Conservation (phyloP, 768 basidiomycete species). For the Mycena sanguinolenta region DNA sequence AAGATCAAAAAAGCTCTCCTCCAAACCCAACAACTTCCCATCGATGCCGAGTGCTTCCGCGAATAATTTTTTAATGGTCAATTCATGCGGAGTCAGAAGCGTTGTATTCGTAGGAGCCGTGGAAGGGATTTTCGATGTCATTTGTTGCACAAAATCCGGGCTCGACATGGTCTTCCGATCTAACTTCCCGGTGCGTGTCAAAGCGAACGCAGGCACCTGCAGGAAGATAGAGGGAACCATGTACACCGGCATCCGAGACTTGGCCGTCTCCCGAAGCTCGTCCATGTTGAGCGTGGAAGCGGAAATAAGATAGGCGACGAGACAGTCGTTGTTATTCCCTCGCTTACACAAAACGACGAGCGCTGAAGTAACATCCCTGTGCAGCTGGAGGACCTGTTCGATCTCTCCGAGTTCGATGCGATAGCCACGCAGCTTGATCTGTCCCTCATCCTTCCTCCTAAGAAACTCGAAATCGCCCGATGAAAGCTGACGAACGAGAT, state of each 20-base stretch:
- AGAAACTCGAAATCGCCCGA: slow-evolving; percentile 9
- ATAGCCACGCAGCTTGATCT: slow-evolving; percentile 10
- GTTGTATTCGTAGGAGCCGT: slow-evolving; percentile 6
- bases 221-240: slow-evolving; percentile 14
- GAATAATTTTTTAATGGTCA: slow-evolving; percentile 6
- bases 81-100: slow-evolving; percentile 6
- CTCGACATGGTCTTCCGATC: slow-evolving; percentile 9
- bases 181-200: slow-evolving; percentile 9
- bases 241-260: slow-evolving; percentile 8
- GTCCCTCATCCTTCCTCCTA: slow-evolving; percentile 10
- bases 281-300: slow-evolving; percentile 8
- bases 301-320: slow-evolving; percentile 13
- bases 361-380: slow-evolving; percentile 12
- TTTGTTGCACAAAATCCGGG: slow-evolving; percentile 14
- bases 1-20: slow-evolving; percentile 3
- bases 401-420: slow-evolving; percentile 15
- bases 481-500: slow-evolving; percentile 9
- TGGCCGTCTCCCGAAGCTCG: slow-evolving; percentile 9
- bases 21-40: slow-evolving; percentile 6
- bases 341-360: slow-evolving; percentile 9
- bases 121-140: slow-evolving; percentile 1
- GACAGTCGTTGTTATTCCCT: slow-evolving; percentile 12
- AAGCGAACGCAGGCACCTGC: slow-evolving; percentile 8
- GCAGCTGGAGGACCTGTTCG: slow-evolving; percentile 8
- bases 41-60: slow-evolving; percentile 10